phyloP scores from a whole-genome alignment of 352 stramenopile genomes.

The Pythium dissimile region DNA sequence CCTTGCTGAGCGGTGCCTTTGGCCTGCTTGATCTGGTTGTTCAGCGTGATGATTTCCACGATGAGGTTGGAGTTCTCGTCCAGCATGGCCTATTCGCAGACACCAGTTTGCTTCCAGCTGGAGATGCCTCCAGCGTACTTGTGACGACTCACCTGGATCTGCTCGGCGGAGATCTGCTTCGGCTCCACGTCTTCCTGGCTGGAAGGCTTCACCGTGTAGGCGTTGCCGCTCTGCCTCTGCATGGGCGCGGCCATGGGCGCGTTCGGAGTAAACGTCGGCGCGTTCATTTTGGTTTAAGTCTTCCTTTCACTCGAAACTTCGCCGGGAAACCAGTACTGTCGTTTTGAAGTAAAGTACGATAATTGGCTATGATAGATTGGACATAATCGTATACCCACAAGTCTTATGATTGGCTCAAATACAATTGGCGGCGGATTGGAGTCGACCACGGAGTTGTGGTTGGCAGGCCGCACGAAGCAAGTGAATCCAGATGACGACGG shows the following conservation, averaged over 20 bases:
- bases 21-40: conserved; percentile 85
- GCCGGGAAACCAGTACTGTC: neutral
- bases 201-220: conserved; percentile 15
- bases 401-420: neutral
- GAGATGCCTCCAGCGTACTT: neutral
- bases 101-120: neutral
- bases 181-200: conserved; percentile 36
- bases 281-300: conserved; percentile 1
- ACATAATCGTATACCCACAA: neutral
- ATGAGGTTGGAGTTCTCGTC: conserved; percentile 86
- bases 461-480: conserved; percentile 3
- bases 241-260: conserved; percentile 9
- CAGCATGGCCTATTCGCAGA: conserved; percentile 61
- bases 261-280: neutral
- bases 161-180: conserved; percentile 76
- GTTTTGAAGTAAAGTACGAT: neutral
- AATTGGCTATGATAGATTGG: neutral
- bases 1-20: conserved; percentile 71
- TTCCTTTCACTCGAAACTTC: neutral
- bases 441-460: conserved; percentile 17
- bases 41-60: conserved; percentile 86
- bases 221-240: neutral
- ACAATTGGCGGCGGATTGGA: no score
- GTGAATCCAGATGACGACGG: conserved; percentile 21
- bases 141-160: conserved; percentile 63